phyloP scores from a whole-genome alignment of 2,329 filamentous ascomycete species.

The Ophiostoma populinum region DNA sequence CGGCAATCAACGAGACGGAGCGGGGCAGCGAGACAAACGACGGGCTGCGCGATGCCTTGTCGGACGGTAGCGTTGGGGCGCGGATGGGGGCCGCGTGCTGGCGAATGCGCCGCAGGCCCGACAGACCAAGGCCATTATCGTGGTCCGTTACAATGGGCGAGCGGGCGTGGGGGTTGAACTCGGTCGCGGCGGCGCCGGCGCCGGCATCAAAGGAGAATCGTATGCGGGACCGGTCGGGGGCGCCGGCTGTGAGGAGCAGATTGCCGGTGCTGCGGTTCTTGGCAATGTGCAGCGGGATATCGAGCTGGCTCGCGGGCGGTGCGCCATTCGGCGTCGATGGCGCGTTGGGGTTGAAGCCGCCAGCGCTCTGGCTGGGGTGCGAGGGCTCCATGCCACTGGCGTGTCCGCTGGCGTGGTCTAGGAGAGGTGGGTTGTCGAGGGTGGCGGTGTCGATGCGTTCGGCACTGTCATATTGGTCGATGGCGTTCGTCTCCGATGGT shows the following conservation, averaged over 20 bases:
- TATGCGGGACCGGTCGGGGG: slow-evolving; percentile 41
- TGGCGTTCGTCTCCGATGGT: too few relatives aligned
- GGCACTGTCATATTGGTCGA: too few relatives aligned
- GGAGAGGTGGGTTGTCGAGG: too few relatives aligned
- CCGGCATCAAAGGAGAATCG: slow-evolving; percentile 66
- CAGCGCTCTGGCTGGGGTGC: too few relatives aligned
- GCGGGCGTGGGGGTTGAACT: slow-evolving; percentile 57
- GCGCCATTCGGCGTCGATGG: background rate
- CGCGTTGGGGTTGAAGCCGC: background rate
- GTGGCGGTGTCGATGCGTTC: too few relatives aligned
- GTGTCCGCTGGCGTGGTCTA: too few relatives aligned
- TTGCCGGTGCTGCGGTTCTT: slow-evolving; percentile 52
- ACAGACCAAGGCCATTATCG: slow-evolving; percentile 71
- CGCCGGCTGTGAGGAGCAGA: slow-evolving; percentile 30
- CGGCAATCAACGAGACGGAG: slow-evolving; percentile 54
- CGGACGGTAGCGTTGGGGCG: slow-evolving; percentile 47
- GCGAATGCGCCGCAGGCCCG: slow-evolving; percentile 82
- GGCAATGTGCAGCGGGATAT: slow-evolving; percentile 33
- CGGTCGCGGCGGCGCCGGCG: slow-evolving; percentile 31
- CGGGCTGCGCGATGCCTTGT: slow-evolving; percentile 44
- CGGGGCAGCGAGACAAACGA: slow-evolving; percentile 38
- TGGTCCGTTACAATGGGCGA: slow-evolving; percentile 71
- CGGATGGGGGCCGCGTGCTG: slow-evolving; percentile 54
- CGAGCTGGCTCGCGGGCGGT: slow-evolving; percentile 25
- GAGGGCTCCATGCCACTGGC: too few relatives aligned